Evolutionary conservation across 192 early-diverging fungal species (phyloP), one percentile per base, ranked within the genome.

Genomic region (Coemansia sp.): DNA sequence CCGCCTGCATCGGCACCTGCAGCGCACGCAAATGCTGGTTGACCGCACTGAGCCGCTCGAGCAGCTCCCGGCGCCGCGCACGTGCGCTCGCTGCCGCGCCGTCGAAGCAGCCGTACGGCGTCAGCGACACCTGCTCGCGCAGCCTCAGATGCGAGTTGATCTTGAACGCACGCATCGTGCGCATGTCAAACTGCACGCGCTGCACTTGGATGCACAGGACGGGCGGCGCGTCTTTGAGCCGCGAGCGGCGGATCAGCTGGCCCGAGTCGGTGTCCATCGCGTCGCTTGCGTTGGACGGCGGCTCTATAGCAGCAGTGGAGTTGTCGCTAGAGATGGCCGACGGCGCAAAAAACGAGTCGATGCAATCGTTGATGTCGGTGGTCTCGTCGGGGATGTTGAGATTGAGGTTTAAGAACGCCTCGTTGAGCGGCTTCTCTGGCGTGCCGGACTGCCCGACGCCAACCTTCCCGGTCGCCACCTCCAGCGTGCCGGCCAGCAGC

Each of bases 121-220:
- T 81, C 43, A 92, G 66, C 48, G 80, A 90, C 19, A 92, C 67
- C 2, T 70, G 67, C 31, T 81, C 79, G 6, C 86, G 84, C 33
- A 92, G 77, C 9, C 80, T 43, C 29, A 92, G 47, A n/a, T 72
- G 86, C 33, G 88, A 84, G 71, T 88, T 84, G 10, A 85, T 83
- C 60, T 92, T 92, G 72, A 85, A 88, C 2, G 86, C 70, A 16
- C 71, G 69, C 45, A 84, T 60, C 3, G 80, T 82, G 0, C 62
- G 30, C 29, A 81, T 66, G 60, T 89, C 83, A 56, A 84, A 92
- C 71, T 88, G 87, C 10, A 87, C 85, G 2, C 89, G 71, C 79
- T 86, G 85, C 8, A 92, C 64, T 29, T 88, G 84, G 10, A 92
- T 81, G 32, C 88, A 89, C 6, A 92, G 58, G 18, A 92, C 77